phyloP scores from a whole-genome alignment of 768 basidiomycete species.

The Pleurotus pulmonarius region DNA sequence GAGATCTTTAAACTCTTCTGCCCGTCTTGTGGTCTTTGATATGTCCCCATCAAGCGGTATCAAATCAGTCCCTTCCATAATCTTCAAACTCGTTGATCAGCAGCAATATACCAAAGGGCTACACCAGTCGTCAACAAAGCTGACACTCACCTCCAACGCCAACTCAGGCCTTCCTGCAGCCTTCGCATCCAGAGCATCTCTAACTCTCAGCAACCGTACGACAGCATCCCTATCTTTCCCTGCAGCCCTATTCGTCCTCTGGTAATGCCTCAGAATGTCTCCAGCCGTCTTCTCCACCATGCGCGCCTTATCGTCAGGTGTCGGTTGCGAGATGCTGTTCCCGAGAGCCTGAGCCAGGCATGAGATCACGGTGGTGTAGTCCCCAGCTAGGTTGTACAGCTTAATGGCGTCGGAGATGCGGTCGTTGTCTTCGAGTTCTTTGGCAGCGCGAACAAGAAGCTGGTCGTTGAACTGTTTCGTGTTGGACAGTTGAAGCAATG shows the following conservation, averaged over 20 bases:
- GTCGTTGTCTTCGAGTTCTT: constrained; percentile 78
- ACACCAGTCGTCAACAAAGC: neutral
- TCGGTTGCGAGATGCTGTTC: constrained; percentile 69
- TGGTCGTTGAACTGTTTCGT: constrained; percentile 70
- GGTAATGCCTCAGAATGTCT: constrained; percentile 79
- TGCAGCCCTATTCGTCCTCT: constrained; percentile 67
- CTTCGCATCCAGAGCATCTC: constrained; percentile 79
- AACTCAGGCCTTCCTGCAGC: constrained; percentile 67
- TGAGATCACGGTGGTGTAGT: constrained; percentile 82
- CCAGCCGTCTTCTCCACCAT: constrained; percentile 69
- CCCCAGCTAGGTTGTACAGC: constrained; percentile 91
- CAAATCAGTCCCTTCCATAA: constrained; percentile 83
- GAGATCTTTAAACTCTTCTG: constrained; percentile 85
- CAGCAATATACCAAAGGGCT: neutral
- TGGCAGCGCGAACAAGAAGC: constrained; percentile 82
- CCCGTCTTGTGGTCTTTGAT: constrained; percentile 76
- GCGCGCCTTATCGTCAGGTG: constrained; percentile 57
- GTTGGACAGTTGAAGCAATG: constrained; percentile 69
- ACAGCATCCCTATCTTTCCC: constrained; percentile 75
- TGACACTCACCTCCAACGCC: constrained; percentile 69
- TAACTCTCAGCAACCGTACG: constrained; percentile 69
- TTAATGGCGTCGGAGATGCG: constrained; percentile 90
- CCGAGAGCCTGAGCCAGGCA: constrained; percentile 88
- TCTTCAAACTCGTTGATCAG: constrained; percentile 34
- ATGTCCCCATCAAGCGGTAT: constrained; percentile 87